Base-by-base conservation (phyloP, 1,284 basidiomycete species). In the Rhodotorula sp. region DNA sequence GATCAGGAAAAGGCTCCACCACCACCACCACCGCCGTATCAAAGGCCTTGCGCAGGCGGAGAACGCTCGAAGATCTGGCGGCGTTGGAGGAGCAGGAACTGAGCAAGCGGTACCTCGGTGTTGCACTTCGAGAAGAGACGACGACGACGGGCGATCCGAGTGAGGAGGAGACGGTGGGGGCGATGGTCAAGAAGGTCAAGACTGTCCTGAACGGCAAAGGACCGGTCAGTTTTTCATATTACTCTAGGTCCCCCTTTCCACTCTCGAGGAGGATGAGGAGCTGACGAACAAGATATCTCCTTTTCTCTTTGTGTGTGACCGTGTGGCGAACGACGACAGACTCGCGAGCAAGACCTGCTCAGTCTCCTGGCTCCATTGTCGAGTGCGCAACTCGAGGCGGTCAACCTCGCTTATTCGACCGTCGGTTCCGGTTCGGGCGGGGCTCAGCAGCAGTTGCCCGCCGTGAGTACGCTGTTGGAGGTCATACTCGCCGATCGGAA, bases 51-150 rank as follows among this genome's bases (percentile, higher is more conserved):
- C 34, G 69, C 7, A 63, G 56, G 57, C 58, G 61, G 5, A 34
- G 45, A n/a, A 71, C 70, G 48, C 64, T 63, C 43, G 64, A 64
- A 18, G 74, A 76, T 34, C 60, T 76, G 1, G 26, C 60, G 3
- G 58, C 64, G 19, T 16, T 74, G 38, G 63, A 69, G 2, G 52
- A 58, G 6, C 34, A 61, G 12, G 60, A 60, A 43, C 10, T 12
- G 31, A 68, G 69, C 0, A 68, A 58, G 16, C 65, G 45, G 43
- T 76, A 76, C 63, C 66, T 74, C 28, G 72, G 74, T 4, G 72
- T 68, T 4, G 56, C 38, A 26, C 56, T 74, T 43, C 38, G 38
- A 43, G 38, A 38, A 10, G 34, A 43, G 10, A 43, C 38, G 38
- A 43, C 34, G 34, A 34, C 34, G 34, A 34, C 34, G 7, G 68